phyloP scores from a whole-genome alignment of 208 protist genomes.

The Leptomonas seymouri region DNA sequence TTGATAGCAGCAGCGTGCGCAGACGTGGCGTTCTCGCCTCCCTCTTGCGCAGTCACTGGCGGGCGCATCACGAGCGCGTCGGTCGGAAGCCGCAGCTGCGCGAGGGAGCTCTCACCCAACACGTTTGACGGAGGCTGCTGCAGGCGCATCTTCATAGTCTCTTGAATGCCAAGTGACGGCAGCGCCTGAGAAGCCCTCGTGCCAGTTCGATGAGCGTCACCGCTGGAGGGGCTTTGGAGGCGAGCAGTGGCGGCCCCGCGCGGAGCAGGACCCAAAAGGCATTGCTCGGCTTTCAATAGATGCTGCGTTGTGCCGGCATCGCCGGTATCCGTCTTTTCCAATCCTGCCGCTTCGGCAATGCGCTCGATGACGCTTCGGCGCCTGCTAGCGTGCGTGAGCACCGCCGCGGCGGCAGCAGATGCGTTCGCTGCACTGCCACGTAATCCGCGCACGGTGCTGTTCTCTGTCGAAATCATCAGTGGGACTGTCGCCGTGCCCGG shows the following conservation, averaged over 20 bases:
- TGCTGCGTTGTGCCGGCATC: not conserved
- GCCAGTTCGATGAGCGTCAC: not conserved
- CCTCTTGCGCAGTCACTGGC: constrained; percentile 4
- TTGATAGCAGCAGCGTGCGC: constrained; percentile 14
- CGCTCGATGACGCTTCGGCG: constrained; percentile 28
- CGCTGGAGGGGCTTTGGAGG: not conserved
- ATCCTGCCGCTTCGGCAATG: constrained; percentile 8
- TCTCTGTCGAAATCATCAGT: constrained; percentile 22
- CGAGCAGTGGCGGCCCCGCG: not conserved
- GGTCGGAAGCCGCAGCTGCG: constrained; percentile 4
- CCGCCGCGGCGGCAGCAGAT: not conserved
- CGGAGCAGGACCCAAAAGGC: not conserved
- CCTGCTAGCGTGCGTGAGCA: not conserved
- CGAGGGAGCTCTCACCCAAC: not conserved
- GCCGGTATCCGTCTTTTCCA: not conserved
- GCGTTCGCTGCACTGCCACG: not conserved
- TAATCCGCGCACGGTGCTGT: constrained; percentile 22
- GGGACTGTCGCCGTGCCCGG: not conserved
- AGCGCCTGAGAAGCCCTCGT: not conserved
- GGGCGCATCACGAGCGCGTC: constrained; percentile 20
- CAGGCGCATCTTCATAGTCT: constrained; percentile 25
- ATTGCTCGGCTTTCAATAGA: not conserved
- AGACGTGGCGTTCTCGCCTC: constrained; percentile 15
- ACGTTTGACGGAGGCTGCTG: constrained; percentile 15
- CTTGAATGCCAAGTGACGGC: constrained; percentile 1